These are phyloP conservation scores for Ophiocordyceps australis DNA, from an alignment of 2,329 filamentous ascomycete species.

Conservation along the genomic window DNA sequence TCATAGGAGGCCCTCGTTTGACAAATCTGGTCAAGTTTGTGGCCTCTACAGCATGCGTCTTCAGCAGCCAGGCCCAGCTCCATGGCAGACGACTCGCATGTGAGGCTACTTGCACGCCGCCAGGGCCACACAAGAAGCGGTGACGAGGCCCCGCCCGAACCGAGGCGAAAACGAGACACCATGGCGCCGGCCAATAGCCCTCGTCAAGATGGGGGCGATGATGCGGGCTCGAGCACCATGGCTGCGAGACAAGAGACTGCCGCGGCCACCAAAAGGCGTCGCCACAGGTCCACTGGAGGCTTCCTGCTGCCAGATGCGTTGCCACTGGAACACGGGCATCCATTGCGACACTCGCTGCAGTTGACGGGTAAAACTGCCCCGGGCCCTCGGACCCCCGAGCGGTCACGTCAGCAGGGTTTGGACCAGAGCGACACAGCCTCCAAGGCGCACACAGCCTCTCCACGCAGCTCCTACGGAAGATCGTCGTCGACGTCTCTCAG, in stretches of 20 bases:
- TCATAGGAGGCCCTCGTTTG: conserved; percentile 1
- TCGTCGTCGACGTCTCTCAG: neutral
- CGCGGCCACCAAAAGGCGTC: too few relatives aligned
- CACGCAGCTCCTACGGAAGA: neutral
- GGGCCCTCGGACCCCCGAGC: too few relatives aligned
- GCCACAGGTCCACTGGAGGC: conserved; percentile 25
- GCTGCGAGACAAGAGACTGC: too few relatives aligned
- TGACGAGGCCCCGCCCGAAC: too few relatives aligned
- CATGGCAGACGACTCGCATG: conserved; percentile 7
- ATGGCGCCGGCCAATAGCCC: too few relatives aligned
- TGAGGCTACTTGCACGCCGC: conserved; percentile 3
- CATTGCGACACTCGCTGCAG: too few relatives aligned
- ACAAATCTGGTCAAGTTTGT: neutral
- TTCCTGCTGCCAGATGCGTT: conserved; percentile 31
- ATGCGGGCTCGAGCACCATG: too few relatives aligned
- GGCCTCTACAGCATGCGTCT: conserved; percentile 5
- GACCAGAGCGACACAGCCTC: neutral
- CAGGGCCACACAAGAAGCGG: conserved; percentile 4
- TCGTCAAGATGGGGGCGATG: too few relatives aligned
- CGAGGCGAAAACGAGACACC: too few relatives aligned
- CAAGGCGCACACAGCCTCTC: neutral
- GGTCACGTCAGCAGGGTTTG: too few relatives aligned
- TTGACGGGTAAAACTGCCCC: too few relatives aligned
- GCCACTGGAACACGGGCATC: too few relatives aligned
- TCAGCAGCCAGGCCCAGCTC: conserved; percentile 2